Evolutionary conservation across 75 land plant species (phyloP).

Genomic region (Pseudotsuga menziesii): DNA sequence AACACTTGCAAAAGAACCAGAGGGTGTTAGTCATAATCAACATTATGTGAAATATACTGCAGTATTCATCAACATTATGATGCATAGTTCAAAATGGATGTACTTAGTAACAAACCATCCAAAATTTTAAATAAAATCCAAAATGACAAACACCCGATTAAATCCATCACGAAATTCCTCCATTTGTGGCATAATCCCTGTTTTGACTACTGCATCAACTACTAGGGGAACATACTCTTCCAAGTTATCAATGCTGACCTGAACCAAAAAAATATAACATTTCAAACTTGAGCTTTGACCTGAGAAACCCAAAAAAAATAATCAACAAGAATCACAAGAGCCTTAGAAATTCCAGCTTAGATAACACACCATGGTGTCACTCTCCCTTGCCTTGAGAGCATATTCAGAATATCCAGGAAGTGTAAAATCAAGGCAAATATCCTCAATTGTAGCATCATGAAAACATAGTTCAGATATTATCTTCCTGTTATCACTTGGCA

Average conservation of each 20-base stretch:
- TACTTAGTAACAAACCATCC: too few relatives aligned
- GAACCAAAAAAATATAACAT: too few relatives aligned
- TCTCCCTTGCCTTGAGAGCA: conserved; percentile 55
- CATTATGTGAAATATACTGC: too few relatives aligned
- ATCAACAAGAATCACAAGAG: too few relatives aligned
- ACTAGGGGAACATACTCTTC: conserved; percentile 49
- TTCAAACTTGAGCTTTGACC: too few relatives aligned
- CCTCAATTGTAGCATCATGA: conserved; percentile 73
- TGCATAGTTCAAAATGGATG: too few relatives aligned
- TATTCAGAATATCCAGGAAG: conserved; percentile 94
- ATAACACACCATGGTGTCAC: conserved; percentile 50
- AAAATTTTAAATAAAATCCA: too few relatives aligned
- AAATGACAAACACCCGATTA: conserved; percentile 33
- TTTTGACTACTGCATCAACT: conserved; percentile 61
- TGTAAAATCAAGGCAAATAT: conserved; percentile 88
- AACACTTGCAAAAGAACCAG: too few relatives aligned
- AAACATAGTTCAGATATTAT: conserved; percentile 45
- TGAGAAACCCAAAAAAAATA: too few relatives aligned
- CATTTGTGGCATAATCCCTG: conserved; percentile 59
- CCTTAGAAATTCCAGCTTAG: too few relatives aligned
- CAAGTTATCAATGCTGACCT: conserved; percentile 31
- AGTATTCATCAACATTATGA: too few relatives aligned
- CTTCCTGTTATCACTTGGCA: conserved; percentile 17
- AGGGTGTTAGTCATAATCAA: too few relatives aligned
- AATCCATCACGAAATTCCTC: conserved; percentile 73